Conservation (phyloP, 1,284 basidiomycete species). For the Malassezia slooffiae region DNA sequence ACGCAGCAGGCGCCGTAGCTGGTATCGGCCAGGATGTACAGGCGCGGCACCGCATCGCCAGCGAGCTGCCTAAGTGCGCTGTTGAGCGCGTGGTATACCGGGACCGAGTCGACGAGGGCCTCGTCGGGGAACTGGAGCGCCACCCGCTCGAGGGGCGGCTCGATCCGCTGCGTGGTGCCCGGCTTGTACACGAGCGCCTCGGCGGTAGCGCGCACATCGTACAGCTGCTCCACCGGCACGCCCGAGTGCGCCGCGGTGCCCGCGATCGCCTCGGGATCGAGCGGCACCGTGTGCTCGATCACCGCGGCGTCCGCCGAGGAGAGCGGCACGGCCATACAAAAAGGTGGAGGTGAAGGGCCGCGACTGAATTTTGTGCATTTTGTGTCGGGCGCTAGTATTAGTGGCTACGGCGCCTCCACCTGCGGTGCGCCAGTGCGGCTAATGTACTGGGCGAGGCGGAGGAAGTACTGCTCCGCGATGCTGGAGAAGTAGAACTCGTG, state of each 20-base stretch:
- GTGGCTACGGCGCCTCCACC: too few species aligned
- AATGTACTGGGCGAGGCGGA: slow-evolving; percentile 40
- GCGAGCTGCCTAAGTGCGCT: slow-evolving; percentile 54
- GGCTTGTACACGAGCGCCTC: slow-evolving; percentile 4
- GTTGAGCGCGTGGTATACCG: slow-evolving; percentile 54
- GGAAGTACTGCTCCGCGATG: slow-evolving; percentile 62
- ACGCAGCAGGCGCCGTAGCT: slow-evolving; percentile 98
- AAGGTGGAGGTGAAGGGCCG: too few species aligned
- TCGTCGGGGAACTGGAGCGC: slow-evolving; percentile 95
- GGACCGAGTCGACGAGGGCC: slow-evolving; percentile 72
- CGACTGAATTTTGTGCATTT: too few species aligned
- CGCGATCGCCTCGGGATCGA: slow-evolving; percentile 25
- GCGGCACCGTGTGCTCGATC: slow-evolving; percentile 27
- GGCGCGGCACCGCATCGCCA: slow-evolving; percentile 45
- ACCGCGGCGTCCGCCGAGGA: slow-evolving; percentile 39
- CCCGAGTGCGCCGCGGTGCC: slow-evolving; percentile 29
- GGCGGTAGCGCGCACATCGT: slow-evolving; percentile 30
- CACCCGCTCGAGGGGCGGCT: slow-evolving; percentile 19
- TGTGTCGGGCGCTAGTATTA: too few species aligned
- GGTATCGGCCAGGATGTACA: slow-evolving; percentile 89
- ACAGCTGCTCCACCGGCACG: slow-evolving; percentile 24
- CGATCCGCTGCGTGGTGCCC: not conserved
- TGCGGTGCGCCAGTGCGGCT: not conserved
- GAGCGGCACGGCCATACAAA: slow-evolving; percentile 8
- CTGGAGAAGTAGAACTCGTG: slow-evolving; percentile 90